Conservation (phyloP, 768 basidiomycete genomes). For the Phylloporus sp. region DNA sequence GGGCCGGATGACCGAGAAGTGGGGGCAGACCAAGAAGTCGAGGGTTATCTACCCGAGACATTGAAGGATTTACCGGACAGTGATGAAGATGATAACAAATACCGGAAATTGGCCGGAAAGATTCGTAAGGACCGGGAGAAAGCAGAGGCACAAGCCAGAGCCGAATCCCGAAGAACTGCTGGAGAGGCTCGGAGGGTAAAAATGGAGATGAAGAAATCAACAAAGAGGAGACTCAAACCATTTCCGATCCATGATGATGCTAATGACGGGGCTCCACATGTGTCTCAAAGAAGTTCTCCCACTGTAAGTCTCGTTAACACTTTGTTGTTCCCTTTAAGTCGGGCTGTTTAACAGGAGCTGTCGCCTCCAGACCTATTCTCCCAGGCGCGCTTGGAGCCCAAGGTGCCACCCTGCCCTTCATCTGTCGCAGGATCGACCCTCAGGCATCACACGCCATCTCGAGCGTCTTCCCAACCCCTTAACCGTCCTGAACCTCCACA, state of each 20-base stretch:
- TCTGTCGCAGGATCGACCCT: slow-evolving; percentile 5
- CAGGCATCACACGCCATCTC: neutral
- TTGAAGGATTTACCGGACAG: slow-evolving; percentile 37
- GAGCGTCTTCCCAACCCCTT: slow-evolving; percentile 11
- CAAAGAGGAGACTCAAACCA: slow-evolving; percentile 19
- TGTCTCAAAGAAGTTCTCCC: neutral
- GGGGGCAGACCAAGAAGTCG: neutral
- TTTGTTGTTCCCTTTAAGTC: neutral
- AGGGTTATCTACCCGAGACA: slow-evolving; percentile 32
- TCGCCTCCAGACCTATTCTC: neutral
- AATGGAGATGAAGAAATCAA: slow-evolving; percentile 11
- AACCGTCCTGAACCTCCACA: neutral
- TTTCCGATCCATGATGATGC: slow-evolving; percentile 21
- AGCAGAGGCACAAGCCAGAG: slow-evolving; percentile 16
- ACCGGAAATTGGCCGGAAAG: slow-evolving; percentile 32
- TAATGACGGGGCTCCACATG: neutral
- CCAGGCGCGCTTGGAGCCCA: slow-evolving; percentile 13
- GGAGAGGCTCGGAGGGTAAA: slow-evolving; percentile 12
- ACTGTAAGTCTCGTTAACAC: slow-evolving; percentile 12
- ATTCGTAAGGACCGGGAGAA: slow-evolving; percentile 31
- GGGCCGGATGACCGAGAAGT: neutral
- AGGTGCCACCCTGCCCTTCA: slow-evolving; percentile 2
- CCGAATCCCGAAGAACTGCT: slow-evolving; percentile 16
- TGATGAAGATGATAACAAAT: slow-evolving; percentile 40
- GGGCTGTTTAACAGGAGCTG: slow-evolving; percentile 4